Evolutionary conservation across 495 filamentous ascomycete genomes (phyloP).

Genomic region (Hypoxylon subgilvum): DNA sequence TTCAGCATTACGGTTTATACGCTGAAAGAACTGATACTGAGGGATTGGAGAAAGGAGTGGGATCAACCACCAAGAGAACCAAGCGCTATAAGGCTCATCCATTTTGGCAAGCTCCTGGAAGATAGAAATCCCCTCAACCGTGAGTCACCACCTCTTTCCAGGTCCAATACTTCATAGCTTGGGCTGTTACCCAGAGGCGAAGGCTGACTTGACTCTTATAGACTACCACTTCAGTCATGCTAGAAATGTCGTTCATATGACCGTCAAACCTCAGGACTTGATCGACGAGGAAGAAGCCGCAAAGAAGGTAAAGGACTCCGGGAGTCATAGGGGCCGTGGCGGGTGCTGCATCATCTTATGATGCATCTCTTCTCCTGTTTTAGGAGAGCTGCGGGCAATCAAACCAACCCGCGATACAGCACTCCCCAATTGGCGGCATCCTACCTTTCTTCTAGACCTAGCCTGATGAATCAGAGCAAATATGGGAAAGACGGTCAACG

Average conservation of each 20-base stretch:
- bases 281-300: slow-evolving; percentile 84
- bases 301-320: slow-evolving; percentile 71
- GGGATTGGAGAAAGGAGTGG: slow-evolving; percentile 92
- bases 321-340: slow-evolving; percentile 67
- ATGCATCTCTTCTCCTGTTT: slow-evolving; percentile 17
- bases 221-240: slow-evolving; percentile 77
- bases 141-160: slow-evolving; percentile 41
- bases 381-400: too few species aligned
- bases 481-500: slow-evolving; percentile 18
- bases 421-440: too few species aligned
- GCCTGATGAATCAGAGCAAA: slow-evolving; percentile 4
- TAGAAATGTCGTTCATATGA: slow-evolving; percentile 92
- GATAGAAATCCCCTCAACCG: slow-evolving; percentile 82
- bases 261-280: slow-evolving; percentile 84
- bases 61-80: slow-evolving; percentile 81
- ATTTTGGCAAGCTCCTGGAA: slow-evolving; percentile 84
- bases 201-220: slow-evolving; percentile 46
- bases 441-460: slow-evolving; percentile 25
- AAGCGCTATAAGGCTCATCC: slow-evolving; percentile 84
- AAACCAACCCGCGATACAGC: too few species aligned
- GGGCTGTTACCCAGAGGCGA: neutral
- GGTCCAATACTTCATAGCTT: neutral
- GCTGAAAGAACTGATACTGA: slow-evolving; percentile 86
- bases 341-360: slow-evolving; percentile 82
- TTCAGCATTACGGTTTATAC: slow-evolving; percentile 89